Base-by-base conservation (phyloP, 2,329 filamentous ascomycete species). In the Penicillium sp. region DNA sequence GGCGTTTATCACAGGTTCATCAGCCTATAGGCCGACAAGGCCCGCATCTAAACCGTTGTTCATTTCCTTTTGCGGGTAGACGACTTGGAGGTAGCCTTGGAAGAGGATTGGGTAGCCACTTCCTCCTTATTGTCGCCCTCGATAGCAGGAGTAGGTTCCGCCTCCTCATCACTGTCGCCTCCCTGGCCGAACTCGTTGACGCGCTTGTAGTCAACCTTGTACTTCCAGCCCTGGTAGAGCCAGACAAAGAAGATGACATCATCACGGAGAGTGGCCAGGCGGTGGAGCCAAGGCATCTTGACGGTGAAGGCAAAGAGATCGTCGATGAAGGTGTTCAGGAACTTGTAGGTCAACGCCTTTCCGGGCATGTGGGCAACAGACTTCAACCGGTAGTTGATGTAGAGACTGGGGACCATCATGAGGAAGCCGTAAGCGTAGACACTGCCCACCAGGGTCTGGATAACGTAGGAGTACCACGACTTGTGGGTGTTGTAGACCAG, bases 211-310 rank as follows among this genome's bases (percentile, higher is more conserved):
- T 99, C 94, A 60, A 94, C 82, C 78, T 88, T 91, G 81, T 99
- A 99, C 53, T 88, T 88, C 84, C 87, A 99, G 60, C 88, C 85
- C 79, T 99, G 94, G 77, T 99, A 99, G 4, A 99, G 68, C 78
- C 97, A 99, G 58, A 99, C 83, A 73, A 99, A 99, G 82, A 99
- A 99, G 72, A 99, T 97, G 64, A 99, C 82, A 70, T 99, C 94
- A 73, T 99, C 94, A 59, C 94, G 84, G 62, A 99, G 83, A 0
- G 94, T 97, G 0, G 94, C 92, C 50, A 99, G 81, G 16, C 94
- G 86, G 76, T 99, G 94, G 50, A 99, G 82, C 61, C 92, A 86
- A 0, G 94, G 94, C 94, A 99, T 99, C 80, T 97, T 97, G 80
- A 99, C 97, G 39, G 94, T 99, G 70, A 97, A 99, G 2, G 94